phyloP scores from a whole-genome alignment of 306 rosid genomes.

The Cucurbita maxima region DNA sequence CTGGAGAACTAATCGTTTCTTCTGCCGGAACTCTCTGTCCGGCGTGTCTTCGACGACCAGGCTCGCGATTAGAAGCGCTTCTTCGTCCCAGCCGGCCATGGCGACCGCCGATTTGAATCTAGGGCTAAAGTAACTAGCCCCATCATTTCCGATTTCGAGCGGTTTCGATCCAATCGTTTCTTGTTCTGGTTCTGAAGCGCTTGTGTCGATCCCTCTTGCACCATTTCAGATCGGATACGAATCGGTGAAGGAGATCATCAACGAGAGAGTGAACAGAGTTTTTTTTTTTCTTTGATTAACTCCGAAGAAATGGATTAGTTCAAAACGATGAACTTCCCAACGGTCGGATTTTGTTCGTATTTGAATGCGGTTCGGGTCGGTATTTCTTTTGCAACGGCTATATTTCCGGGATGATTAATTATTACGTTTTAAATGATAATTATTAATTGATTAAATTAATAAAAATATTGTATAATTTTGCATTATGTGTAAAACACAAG shows the following conservation, averaged over 20 bases:
- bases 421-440: background rate
- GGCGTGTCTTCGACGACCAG: slow-evolving; percentile 82
- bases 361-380: background rate
- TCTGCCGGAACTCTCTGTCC: slow-evolving; percentile 35
- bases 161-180: slow-evolving; percentile 5
- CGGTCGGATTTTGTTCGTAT: slow-evolving; percentile 1
- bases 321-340: background rate
- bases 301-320: background rate
- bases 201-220: slow-evolving; percentile 23
- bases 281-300: background rate
- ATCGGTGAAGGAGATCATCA: background rate
- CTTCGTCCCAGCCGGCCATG: slow-evolving; percentile 98
- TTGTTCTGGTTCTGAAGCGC: slow-evolving; percentile 16
- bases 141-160: slow-evolving; percentile 5
- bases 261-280: background rate
- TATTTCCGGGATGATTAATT: background rate
- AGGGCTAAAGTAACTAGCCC: slow-evolving; percentile 36
- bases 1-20: slow-evolving; percentile 27
- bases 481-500: too few species aligned
- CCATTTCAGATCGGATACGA: slow-evolving; percentile 22
- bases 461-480: too few species aligned
- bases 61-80: slow-evolving; percentile 50
- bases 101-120: slow-evolving; percentile 83
- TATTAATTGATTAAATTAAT: too few species aligned
- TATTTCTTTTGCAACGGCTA: background rate